These are phyloP conservation scores for Umbelopsis vinacea DNA, from an alignment of 192 early-diverging fungal species.

Conservation along the genomic window DNA sequence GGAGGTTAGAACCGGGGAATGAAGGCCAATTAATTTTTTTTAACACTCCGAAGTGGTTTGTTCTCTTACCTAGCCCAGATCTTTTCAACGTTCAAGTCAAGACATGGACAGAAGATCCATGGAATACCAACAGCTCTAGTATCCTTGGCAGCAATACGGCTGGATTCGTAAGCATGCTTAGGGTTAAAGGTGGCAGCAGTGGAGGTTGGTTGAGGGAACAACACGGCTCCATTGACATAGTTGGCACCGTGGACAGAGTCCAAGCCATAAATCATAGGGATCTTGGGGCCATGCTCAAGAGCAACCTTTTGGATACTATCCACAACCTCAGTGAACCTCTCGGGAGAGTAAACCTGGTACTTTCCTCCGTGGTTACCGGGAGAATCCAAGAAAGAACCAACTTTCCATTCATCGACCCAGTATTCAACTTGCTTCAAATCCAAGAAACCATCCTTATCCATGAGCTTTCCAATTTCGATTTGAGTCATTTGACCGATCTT, in stretches of 20 bases:
- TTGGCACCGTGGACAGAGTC: conserved; percentile 71
- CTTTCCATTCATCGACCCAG: conserved; percentile 59
- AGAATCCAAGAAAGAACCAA: conserved; percentile 66
- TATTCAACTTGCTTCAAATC: conserved; percentile 56
- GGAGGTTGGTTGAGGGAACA: conserved; percentile 64
- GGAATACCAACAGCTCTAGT: conserved; percentile 65
- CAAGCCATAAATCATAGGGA: conserved; percentile 69
- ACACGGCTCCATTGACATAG: conserved; percentile 60
- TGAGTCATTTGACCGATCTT: conserved; percentile 75
- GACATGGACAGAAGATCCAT: conserved; percentile 63
- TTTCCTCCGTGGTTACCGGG: conserved; percentile 58
- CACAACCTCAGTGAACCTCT: conserved; percentile 49
- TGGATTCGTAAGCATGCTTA: conserved; percentile 57
- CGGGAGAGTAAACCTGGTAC: conserved; percentile 54
- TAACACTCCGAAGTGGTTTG: not conserved
- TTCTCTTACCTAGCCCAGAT: conserved; percentile 37
- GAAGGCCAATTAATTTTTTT: conserved; percentile 40
- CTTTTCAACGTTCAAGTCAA: conserved; percentile 61
- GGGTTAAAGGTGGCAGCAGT: conserved; percentile 66
- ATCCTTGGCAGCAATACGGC: conserved; percentile 64
- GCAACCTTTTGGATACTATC: conserved; percentile 31
- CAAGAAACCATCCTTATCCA: conserved; percentile 55
- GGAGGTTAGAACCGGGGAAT: conserved; percentile 53
- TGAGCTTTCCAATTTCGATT: conserved; percentile 60
- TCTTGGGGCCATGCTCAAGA: conserved; percentile 29